A percentile compares a stretch with the other conserved stretches of the same genome.
phyloP scores from a whole-genome alignment of 2,329 filamentous ascomycete species.

The Trichoderma sp. region DNA sequence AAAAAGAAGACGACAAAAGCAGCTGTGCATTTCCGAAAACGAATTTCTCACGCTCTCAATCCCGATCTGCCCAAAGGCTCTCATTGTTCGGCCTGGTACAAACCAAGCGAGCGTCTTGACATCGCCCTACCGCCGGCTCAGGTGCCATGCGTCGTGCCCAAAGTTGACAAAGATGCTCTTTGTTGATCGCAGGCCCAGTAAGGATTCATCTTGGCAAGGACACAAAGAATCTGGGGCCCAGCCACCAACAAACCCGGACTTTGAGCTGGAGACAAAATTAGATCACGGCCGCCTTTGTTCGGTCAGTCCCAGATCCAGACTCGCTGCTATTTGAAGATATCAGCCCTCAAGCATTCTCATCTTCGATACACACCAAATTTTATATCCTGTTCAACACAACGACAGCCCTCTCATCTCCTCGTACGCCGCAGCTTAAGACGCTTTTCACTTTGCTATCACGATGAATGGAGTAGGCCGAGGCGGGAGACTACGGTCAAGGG shows the following conservation, averaged over 20 bases:
- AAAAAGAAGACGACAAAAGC: not conserved
- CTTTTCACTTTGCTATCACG: not conserved
- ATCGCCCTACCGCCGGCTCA: not conserved
- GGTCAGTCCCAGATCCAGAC: not conserved
- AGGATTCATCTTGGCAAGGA: slow-evolving; percentile 19
- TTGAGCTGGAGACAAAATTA: not conserved
- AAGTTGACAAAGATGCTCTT: slow-evolving; percentile 33
- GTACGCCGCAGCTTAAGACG: not conserved
- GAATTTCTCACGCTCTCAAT: not conserved
- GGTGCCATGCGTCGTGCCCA: slow-evolving; percentile 17
- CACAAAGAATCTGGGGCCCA: slow-evolving; percentile 23
- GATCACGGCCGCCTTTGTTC: not conserved
- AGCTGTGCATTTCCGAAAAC: not conserved
- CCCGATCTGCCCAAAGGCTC: not conserved
- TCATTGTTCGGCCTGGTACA: not conserved
- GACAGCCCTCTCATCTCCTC: not conserved
- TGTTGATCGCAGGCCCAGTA: slow-evolving; percentile 29
- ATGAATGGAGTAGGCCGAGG: slow-evolving; percentile 11
- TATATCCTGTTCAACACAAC: not conserved
- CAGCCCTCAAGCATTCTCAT: not conserved
- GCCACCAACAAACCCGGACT: slow-evolving; percentile 7
- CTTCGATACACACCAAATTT: not conserved
- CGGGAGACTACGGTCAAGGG: slow-evolving; percentile 25
- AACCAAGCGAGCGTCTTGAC: not conserved
- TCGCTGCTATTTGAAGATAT: slow-evolving; percentile 20